Base-by-base conservation (phyloP, 2,329 filamentous ascomycete species). In the Cadophora luteo-olivacea region DNA sequence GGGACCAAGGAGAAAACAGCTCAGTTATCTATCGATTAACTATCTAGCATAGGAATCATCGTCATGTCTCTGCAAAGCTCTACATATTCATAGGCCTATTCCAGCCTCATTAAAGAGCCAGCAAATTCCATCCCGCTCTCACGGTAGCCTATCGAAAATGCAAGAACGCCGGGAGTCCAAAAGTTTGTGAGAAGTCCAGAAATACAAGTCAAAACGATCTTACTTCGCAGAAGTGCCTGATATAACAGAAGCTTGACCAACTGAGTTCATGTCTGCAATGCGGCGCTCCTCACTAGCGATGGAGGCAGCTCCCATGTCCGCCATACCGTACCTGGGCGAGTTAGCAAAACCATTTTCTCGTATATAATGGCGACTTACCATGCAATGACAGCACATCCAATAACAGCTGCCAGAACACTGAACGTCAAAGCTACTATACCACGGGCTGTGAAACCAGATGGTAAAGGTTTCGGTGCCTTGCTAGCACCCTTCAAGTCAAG, bases 401-500 rank as follows among this genome's bases (percentile, higher is more conserved):
- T 55, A 2, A 78, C 52, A 25, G 76, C 77, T 24, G 75, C 69
- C 22, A 78, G 32, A 29, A 69, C 68, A 70, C 75, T 77, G 62
- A 78, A 77, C 9, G 71, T 66, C 65, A 78, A 38, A 7, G 77
- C 77, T 0, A 77, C 75, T 67, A 78, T 77, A 16, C 77, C 76
- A 33, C 70, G 69, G 11, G 75, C 24, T 1, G 75, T 78, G 54
- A 78, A 78, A 1, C 76, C 75, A 22, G 65, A 72, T 5, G 76
- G 76, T 7, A 77, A 51, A 48, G 75, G 76, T 0, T 67, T 66
- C 0, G 73, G 75, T 32, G 74, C 68, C 36, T 52, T 58, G 63
- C 68, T 75, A 1, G 70, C 80, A 85, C 90, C 90, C 0, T 77
- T 80, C 1, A 93, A 80, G 70, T 96, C 86, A 0, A 92, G 80